Conservation (phyloP, 805 yeast species). For the Zygoascus biomembranicola region DNA sequence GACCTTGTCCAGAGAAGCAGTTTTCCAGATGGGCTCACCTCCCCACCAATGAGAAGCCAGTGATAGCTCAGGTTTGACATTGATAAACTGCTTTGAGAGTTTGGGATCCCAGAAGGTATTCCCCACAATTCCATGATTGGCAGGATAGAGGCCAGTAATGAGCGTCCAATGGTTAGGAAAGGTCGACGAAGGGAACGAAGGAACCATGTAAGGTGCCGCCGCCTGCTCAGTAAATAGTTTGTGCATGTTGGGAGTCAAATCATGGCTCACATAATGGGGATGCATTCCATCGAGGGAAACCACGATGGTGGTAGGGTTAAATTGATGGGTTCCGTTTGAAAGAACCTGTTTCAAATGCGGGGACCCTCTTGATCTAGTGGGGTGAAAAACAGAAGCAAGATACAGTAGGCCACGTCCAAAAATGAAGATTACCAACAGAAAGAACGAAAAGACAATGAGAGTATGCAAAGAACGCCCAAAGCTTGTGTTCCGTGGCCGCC, state of each 20-base stretch:
- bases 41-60: conserved; percentile 68
- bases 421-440: conserved; percentile 6
- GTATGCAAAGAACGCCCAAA: conserved; percentile 7
- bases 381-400: conserved; percentile 6
- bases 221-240: conserved; percentile 42
- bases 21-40: conserved; percentile 84
- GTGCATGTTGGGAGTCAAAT: conserved; percentile 65
- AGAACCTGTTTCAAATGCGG: conserved; percentile 7
- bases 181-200: conserved; percentile 83
- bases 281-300: conserved; percentile 86
- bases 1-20: conserved; percentile 56
- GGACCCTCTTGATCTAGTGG: neutral
- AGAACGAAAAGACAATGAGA: conserved; percentile 1
- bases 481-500: conserved; percentile 6
- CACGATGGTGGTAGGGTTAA: conserved; percentile 71
- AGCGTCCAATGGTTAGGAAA: conserved; percentile 91
- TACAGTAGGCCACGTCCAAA: conserved; percentile 6
- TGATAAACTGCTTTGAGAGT: conserved; percentile 48
- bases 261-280: conserved; percentile 68
- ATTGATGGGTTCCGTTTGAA: conserved; percentile 57
- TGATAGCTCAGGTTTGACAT: conserved; percentile 47
- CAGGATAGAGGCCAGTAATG: conserved; percentile 78
- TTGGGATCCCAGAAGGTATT: conserved; percentile 67
- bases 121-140: conserved; percentile 80
- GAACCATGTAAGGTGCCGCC: conserved; percentile 76